These are phyloP conservation scores for Cyberlindnera xishuangbannaensis DNA, from an alignment of 805 yeast species.

Conservation along the genomic window DNA sequence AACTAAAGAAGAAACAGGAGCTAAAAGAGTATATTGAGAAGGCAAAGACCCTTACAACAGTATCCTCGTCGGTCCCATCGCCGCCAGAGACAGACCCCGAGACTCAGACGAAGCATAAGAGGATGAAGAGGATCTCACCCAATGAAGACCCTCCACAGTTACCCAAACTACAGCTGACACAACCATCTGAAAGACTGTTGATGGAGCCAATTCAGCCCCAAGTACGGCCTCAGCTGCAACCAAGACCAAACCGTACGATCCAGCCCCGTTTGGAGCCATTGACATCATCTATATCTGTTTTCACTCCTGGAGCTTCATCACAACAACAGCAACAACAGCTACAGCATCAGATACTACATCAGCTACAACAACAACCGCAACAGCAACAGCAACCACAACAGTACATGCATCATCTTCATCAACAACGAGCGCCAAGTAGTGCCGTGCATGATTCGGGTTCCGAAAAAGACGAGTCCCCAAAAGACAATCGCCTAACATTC, in stretches of 20 bases:
- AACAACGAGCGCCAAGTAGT: conserved; percentile 6
- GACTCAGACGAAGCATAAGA: not conserved
- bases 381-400: too few relatives aligned
- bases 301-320: too few relatives aligned
- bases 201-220: too few relatives aligned
- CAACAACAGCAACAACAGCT: too few relatives aligned
- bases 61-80: conserved; percentile 5
- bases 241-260: conserved; percentile 1
- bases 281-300: too few relatives aligned
- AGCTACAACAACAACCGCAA: too few relatives aligned
- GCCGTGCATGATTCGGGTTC: conserved; percentile 10
- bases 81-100: conserved; percentile 9
- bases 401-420: too few relatives aligned
- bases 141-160: too few relatives aligned
- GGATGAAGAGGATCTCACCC: too few relatives aligned
- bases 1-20: conserved; percentile 20
- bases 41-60: conserved; percentile 17
- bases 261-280: not conserved
- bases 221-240: too few relatives aligned
- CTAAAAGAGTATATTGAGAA: conserved; percentile 20
- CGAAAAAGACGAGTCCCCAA: conserved; percentile 14
- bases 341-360: too few relatives aligned
- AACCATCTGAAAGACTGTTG: not conserved
- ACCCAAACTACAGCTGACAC: not conserved
- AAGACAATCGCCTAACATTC: conserved; percentile 19